Evolutionary conservation across 805 yeast genomes (phyloP).

Genomic region (Nakazawaea populi): DNA sequence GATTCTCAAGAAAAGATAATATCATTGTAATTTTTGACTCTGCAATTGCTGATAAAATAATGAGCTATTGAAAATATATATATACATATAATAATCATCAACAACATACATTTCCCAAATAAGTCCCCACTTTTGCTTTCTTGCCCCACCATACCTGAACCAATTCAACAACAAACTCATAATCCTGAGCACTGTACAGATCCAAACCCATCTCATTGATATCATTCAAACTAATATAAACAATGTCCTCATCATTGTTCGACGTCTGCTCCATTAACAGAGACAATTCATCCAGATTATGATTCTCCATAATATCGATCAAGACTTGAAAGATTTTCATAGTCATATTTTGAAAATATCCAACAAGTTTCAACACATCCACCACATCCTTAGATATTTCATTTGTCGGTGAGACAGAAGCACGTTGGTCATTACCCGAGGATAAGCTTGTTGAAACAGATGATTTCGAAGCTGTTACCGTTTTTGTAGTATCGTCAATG

Average conservation of each 20-base stretch:
- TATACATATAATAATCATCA: constrained; percentile 7
- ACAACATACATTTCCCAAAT: constrained; percentile 28
- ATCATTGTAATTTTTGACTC: no score
- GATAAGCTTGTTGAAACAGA: background rate
- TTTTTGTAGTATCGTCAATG: background rate
- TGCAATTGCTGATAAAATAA: no score
- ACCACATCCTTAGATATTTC: constrained; percentile 21
- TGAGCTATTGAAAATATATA: background rate
- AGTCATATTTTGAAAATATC: constrained; percentile 47
- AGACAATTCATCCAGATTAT: constrained; percentile 14
- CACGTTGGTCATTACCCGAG: background rate
- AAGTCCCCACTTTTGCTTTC: constrained; percentile 34
- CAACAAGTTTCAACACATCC: constrained; percentile 28
- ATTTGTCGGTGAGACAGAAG: background rate
- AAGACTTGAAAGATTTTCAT: constrained; percentile 34
- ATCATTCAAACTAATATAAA: constrained; percentile 37
- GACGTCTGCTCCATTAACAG: constrained; percentile 8
- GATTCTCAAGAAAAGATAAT: no score
- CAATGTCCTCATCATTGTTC: constrained; percentile 7
- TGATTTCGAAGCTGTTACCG: background rate
- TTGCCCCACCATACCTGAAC: constrained; percentile 42
- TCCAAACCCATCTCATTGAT: constrained; percentile 54
- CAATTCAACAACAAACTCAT: constrained; percentile 36
- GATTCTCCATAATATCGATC: constrained; percentile 30
- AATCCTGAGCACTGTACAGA: constrained; percentile 41